Base-by-base conservation (phyloP, 78 protist genomes). In the Pelomyxa schiedti region DNA sequence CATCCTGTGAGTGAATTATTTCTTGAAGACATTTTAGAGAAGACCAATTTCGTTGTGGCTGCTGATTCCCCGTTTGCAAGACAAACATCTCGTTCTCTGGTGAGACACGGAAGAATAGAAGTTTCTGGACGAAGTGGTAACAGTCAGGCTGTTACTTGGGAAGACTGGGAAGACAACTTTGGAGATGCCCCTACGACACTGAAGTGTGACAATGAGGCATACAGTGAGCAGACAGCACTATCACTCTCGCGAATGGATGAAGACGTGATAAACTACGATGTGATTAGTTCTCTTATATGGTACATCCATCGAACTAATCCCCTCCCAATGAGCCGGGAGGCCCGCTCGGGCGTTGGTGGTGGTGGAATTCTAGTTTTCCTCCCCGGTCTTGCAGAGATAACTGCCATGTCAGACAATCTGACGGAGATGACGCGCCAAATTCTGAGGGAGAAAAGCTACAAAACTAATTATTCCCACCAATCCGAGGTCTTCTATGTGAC, bases 341-440 rank as follows among this genome's bases (percentile, higher is more conserved):
- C n/a, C n/a, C n/a, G n/a, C n/a, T n/a, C n/a, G n/a, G 58, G 58
- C 58, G 58, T 16, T 16, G 58, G 58, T 16, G 16, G 58, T 16
- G 58, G 58, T 16, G 58, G 32, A 16, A 16, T 47, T 3, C 77
- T 89, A 9, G 68, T 85, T 32, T 89, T 89, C 66, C 75, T 89
- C 29, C 93, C 89, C 3, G 93, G 93, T 22, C 35, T 75, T 69
- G 68, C 8, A 1, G 87, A 82, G 72, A 89, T 89, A 9, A 66
- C 9, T 16, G 32, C 16, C 58, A 16, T 16, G 58, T 16, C 58
- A 16, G 58, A 47, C 58, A 16, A 47, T 16, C 58, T 47, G 32
- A 47, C 58, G 58, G 58, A 16, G 32, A 16, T 16, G 32, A 16
- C 58, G 58, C 58, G 16, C 32, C 58, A 47, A 16, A 16, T 47